phyloP scores from a whole-genome alignment of 768 basidiomycete species.

The Cyathus striatus region DNA sequence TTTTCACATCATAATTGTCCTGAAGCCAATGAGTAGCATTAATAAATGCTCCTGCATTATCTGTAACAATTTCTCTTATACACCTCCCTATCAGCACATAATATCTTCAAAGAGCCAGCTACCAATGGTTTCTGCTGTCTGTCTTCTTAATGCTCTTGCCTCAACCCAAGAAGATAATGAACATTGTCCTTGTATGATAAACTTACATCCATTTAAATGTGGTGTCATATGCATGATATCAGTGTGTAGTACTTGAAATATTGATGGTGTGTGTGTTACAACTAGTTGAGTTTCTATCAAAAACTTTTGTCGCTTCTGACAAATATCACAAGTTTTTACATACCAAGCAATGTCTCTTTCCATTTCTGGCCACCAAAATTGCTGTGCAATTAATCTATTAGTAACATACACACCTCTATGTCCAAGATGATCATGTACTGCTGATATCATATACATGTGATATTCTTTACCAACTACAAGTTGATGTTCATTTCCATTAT shows the following conservation, averaged over 20 bases:
- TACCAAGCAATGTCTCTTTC: constrained; percentile 17
- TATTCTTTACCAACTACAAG: constrained; percentile 12
- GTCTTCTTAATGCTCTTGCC: constrained; percentile 11
- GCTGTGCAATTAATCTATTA: constrained; percentile 4
- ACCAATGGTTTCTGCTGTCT: constrained; percentile 12
- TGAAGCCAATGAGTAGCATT: constrained; percentile 11
- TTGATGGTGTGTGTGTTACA: constrained; percentile 11
- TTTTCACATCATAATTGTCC: constrained; percentile 17
- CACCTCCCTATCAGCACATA: constrained; percentile 32
- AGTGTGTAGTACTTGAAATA: constrained; percentile 17
- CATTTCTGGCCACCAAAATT: constrained; percentile 25
- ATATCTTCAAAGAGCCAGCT: constrained; percentile 23
- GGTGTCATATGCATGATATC: constrained; percentile 18
- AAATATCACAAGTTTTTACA: constrained; percentile 15
- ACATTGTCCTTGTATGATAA: constrained; percentile 17
- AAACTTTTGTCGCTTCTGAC: constrained; percentile 14
- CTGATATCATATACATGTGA: constrained; percentile 13
- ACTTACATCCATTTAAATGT: constrained; percentile 11
- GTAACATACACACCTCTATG: constrained; percentile 18
- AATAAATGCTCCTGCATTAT: constrained; percentile 25
- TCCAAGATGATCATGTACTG: constrained; percentile 16
- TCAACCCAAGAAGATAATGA: constrained; percentile 14
- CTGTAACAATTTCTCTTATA: constrained; percentile 30
- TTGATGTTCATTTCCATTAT: constrained; percentile 5
- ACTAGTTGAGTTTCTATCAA: constrained; percentile 11